Conservation (phyloP, 805 yeast species). For the Yamadazyma akitaensis region DNA sequence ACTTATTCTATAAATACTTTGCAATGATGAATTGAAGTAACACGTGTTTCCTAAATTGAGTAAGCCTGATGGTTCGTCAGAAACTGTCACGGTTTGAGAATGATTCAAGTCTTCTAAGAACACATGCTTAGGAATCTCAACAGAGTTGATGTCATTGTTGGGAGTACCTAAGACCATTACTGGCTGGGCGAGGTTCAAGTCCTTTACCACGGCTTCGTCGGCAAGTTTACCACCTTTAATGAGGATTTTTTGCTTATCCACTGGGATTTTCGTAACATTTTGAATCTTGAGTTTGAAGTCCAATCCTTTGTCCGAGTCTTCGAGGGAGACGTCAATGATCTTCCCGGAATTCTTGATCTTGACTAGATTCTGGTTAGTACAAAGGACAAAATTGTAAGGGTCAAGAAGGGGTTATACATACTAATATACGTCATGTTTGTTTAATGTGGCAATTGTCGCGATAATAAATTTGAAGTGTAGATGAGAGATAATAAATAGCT, state of each 20-base stretch:
- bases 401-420: constrained; percentile 1
- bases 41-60: constrained; percentile 75
- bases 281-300: constrained; percentile 68
- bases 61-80: constrained; percentile 60
- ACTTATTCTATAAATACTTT: constrained; percentile 46
- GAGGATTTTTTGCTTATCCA: constrained; percentile 83
- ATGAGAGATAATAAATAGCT: not conserved
- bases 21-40: constrained; percentile 69
- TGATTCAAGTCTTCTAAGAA: constrained; percentile 69
- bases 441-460: not conserved
- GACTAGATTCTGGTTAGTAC: constrained; percentile 8
- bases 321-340: constrained; percentile 41
- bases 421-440: constrained; percentile 2
- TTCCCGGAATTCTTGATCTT: constrained; percentile 43
- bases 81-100: constrained; percentile 35
- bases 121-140: constrained; percentile 52
- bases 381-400: not conserved
- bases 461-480: too few relatives aligned
- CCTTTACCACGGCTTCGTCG: constrained; percentile 58
- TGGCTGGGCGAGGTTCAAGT: constrained; percentile 56
- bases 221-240: constrained; percentile 84
- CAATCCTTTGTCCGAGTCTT: constrained; percentile 52
- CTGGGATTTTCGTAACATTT: constrained; percentile 77
- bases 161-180: constrained; percentile 95
- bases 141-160: constrained; percentile 52